Evolutionary conservation across 106 monocot species (phyloP).

Genomic region (Ottelia alismoides): DNA sequence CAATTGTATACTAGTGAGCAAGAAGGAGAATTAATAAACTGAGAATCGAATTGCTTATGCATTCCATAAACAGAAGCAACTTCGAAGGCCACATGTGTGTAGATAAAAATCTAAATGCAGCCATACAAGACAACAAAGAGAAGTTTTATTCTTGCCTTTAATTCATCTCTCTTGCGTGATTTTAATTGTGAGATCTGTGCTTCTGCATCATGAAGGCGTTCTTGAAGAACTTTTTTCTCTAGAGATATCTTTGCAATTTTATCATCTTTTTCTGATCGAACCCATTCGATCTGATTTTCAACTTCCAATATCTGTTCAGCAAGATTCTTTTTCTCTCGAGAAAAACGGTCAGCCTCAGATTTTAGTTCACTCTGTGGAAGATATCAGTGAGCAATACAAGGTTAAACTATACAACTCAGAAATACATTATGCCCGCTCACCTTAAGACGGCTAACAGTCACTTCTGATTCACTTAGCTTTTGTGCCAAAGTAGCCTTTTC

Average conservation of each 20-base stretch:
- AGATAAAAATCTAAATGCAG: no score
- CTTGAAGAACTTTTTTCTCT: constrained; percentile 72
- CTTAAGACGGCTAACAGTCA: constrained; percentile 44
- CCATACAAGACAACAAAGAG: no score
- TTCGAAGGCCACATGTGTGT: no score
- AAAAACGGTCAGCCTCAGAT: constrained; percentile 58
- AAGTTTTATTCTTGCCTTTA: constrained; percentile 78
- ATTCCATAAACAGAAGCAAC: no score
- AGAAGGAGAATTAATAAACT: no score
- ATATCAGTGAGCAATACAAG: no score
- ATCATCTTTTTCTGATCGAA: constrained; percentile 84
- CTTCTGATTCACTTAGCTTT: constrained; percentile 69
- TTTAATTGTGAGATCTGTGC: constrained; percentile 76
- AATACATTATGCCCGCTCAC: constrained; percentile 19
- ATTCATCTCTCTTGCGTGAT: constrained; percentile 69
- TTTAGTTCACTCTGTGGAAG: constrained; percentile 71
- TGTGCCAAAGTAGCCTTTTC: constrained; percentile 51
- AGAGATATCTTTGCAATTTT: constrained; percentile 57
- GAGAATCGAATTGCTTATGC: no score
- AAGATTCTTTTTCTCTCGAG: constrained; percentile 62
- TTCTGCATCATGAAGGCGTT: constrained; percentile 83
- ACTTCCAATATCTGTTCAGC: constrained; percentile 54
- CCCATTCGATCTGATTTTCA: constrained; percentile 92
- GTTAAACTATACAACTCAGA: no score
- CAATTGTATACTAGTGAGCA: no score